Evolutionary conservation across 2,329 filamentous ascomycete species (phyloP).

Genomic region (Aspergillus tanneri): DNA sequence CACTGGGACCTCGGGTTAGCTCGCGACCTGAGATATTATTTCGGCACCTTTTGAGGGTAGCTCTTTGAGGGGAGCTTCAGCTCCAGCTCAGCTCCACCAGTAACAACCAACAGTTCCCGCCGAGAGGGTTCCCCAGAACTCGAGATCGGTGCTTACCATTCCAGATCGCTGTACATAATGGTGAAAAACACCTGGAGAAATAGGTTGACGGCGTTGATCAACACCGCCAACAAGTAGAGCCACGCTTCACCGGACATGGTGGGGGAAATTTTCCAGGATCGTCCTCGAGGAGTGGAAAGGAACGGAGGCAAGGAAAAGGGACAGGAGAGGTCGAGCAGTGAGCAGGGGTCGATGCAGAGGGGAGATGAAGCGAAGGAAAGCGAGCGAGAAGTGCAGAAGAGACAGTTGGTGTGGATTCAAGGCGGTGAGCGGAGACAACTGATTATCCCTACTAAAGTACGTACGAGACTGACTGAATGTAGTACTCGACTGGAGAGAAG

Average conservation of each 20-base stretch:
- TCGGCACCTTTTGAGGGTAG: slow-evolving; percentile 9
- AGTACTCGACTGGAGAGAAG: too few relatives aligned
- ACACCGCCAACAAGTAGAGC: slow-evolving; percentile 95
- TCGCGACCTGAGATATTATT: slow-evolving; percentile 8
- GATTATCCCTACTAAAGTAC: too few relatives aligned
- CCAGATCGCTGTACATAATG: slow-evolving; percentile 99
- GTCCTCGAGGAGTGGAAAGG: background rate
- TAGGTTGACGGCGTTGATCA: slow-evolving; percentile 99
- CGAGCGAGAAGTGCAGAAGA: slow-evolving; percentile 1
- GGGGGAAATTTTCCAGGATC: slow-evolving; percentile 22
- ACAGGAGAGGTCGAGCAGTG: background rate
- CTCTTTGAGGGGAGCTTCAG: too few relatives aligned
- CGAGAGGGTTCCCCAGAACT: background rate
- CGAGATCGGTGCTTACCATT: slow-evolving; percentile 72
- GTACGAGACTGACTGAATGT: too few relatives aligned
- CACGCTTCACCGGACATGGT: slow-evolving; percentile 97
- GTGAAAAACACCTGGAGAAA: slow-evolving; percentile 99
- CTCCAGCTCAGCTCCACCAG: too few relatives aligned
- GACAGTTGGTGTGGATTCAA: background rate
- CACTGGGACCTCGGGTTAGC: slow-evolving; percentile 57
- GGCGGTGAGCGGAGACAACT: slow-evolving; percentile 10
- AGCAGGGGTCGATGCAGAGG: background rate
- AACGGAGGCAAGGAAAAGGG: background rate
- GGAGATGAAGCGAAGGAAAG: background rate
- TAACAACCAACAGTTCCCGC: too few relatives aligned